Conservation (phyloP, 2,329 filamentous ascomycete species). For the Cladosporium colombiae region DNA sequence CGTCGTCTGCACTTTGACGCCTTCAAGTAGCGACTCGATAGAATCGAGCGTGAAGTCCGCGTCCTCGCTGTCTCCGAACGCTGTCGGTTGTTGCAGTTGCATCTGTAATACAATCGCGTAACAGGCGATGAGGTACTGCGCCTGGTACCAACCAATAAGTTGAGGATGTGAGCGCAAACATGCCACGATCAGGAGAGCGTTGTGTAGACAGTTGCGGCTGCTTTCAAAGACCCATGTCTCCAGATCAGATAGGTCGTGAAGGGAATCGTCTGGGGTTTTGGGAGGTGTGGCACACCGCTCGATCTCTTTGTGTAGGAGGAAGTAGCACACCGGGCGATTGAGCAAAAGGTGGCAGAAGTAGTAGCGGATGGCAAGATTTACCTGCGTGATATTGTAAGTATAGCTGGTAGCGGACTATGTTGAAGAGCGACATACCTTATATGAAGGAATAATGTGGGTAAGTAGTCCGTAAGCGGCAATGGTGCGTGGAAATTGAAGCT, state of each 20-base stretch:
- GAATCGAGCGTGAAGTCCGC: constrained; percentile 15
- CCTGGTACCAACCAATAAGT: constrained; percentile 19
- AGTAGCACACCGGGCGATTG: constrained; percentile 19
- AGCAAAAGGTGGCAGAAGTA: constrained; percentile 21
- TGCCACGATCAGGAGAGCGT: constrained; percentile 18
- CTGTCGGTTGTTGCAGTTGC: constrained; percentile 9
- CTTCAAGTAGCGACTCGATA: constrained; percentile 17
- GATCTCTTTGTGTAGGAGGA: constrained; percentile 20
- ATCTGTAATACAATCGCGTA: constrained; percentile 19
- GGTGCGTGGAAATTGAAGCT: constrained; percentile 19
- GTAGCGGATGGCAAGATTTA: constrained; percentile 20
- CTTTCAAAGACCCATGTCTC: constrained; percentile 22
- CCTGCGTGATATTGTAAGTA: not conserved
- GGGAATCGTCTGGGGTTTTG: constrained; percentile 18
- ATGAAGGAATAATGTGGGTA: constrained; percentile 20
- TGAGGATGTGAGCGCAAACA: constrained; percentile 19
- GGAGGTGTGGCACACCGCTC: constrained; percentile 20
- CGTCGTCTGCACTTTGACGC: constrained; percentile 17
- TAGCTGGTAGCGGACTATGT: not conserved
- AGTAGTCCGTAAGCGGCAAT: constrained; percentile 19
- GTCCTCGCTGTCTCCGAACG: constrained; percentile 18
- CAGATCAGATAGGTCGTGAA: constrained; percentile 14
- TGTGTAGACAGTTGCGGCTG: constrained; percentile 20
- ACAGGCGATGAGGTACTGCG: constrained; percentile 18
- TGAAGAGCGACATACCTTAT: constrained; percentile 1